Base-by-base conservation (phyloP, 2,329 filamentous ascomycete species). In the Aspergillus japonicus region DNA sequence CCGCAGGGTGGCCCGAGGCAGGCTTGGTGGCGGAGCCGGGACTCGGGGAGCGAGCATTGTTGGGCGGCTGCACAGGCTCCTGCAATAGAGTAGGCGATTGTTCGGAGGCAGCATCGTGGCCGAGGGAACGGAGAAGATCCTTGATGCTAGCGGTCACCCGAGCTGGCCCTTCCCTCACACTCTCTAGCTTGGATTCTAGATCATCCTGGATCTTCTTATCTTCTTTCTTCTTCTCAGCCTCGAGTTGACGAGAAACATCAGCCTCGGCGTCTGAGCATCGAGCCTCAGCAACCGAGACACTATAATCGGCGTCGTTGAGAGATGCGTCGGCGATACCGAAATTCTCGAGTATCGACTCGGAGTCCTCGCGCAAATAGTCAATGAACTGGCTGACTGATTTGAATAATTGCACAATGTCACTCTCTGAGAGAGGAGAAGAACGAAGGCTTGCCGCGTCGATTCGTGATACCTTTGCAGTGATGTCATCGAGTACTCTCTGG, bases 271-370 rank as follows among this genome's bases (percentile, higher is more conserved):
- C 76, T 19, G 81, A 75, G 39, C 78, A 77, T 54, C 73, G 77
- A 2, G 82, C 83, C 65, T 82, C 79, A 39, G 82, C 81, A 53
- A 85, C 80, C n/a, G 82, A 81, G 21, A 84, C 78, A 50, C 80
- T 78, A 55, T 83, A 81, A 59, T 83, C 81, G 1, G 81, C 78
- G 24, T 81, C 75, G 60, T 84, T 85, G 58, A 84, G 75, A 5
- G 75, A 69, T 52, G 79, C 75, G 62, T 85, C 83, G 3, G 81
- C 77, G 16, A 73, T 69, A 48, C 80, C 79, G 51, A 84, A 83
- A 23, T 72, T 76, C 47, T 72, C 75, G 16, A 82, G 70, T 29
- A 82, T 78, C 8, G 75, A 74, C 62, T 80, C 78, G 1, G 80
- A 81, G 59, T 81, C 78, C 64, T 70, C 60, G 29, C 71, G 66